Percentiles rank a stretch among this genome's conserved stretches.
Evolutionary conservation across 495 filamentous ascomycete genomes (phyloP).

Genomic region (Terfezia boudieri): DNA sequence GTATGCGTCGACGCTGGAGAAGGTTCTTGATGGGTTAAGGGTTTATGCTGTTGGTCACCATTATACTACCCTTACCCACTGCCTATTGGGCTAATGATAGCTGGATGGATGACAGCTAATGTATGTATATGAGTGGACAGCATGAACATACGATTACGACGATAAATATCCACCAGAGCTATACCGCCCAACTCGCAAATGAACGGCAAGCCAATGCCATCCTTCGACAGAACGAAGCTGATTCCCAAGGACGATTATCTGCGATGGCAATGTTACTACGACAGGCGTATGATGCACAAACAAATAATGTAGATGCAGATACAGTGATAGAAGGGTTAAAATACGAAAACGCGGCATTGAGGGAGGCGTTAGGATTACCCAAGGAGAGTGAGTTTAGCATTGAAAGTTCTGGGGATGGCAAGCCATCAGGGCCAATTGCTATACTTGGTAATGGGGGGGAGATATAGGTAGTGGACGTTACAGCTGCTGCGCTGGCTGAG

Average conservation of each 20-base stretch:
- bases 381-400: constrained; percentile 1
- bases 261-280: constrained; percentile 12
- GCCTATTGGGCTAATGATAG: neutral
- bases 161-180: constrained; percentile 19
- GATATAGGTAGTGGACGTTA: no score
- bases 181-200: constrained; percentile 15
- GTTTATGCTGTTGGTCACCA: constrained; percentile 13
- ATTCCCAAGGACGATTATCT: constrained; percentile 11
- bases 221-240: constrained; percentile 16
- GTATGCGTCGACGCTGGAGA: constrained; percentile 18
- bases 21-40: constrained; percentile 17
- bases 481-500: no score
- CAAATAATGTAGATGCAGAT: constrained; percentile 13
- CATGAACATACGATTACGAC: constrained; percentile 18
- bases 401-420: no score
- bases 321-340: constrained; percentile 17
- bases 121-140: constrained; percentile 3
- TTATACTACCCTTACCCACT: neutral
- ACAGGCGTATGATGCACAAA: constrained; percentile 11
- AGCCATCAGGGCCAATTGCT: no score
- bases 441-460: no score
- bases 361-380: constrained; percentile 14
- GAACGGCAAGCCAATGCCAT: constrained; percentile 14
- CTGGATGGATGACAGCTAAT: neutral
- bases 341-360: constrained; percentile 14